Evolutionary conservation across 257 asterid species (phyloP), one percentile per base, ranked within the genome.

Genomic region (Solanum chiquidenum): DNA sequence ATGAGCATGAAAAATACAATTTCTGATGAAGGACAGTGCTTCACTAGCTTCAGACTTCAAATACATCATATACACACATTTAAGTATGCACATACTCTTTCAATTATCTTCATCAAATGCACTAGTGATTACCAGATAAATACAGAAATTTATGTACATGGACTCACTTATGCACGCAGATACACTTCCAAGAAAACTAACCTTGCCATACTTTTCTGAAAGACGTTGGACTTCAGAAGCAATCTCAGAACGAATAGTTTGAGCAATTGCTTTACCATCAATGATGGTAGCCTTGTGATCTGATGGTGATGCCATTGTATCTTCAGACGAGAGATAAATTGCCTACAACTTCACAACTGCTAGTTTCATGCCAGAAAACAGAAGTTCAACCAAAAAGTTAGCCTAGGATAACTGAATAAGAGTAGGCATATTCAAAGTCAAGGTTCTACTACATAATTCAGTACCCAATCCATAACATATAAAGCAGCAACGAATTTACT

Each of bases 251-350:
- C 97, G 93, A 90, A 95, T 94, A 71, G 96, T 90, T 87, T 93
- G 94, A 88, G 98, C 96, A 60, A 94, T 87, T 35, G 94, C 94
- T 87, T 96, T 96, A 89, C 99, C 99, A 60, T 96, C 94, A 91
- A 96, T 96, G 79, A 95, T 66, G 88, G 92, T 90, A 72, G 98
- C 96, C 87, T 89, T 89, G 49, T 91, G 95, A 89, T 94, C 95
- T 85, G 97, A 88, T 37, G 89, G 64, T 12, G 90, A 84, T 84
- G 92, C 84, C 99, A 96, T 96, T 46, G 91, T 85, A 83, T 37
- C 52, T 80, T 35, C 31, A 77, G 27, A 52, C 73, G 13, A 34
- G 37, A 71, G 35, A 29, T 12, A 73, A 73, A 23, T 33, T 6
- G 13, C 55, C 88, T 86, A 73, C 9, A 46, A 85, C 12, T 9